Conservation (phyloP, 495 filamentous ascomycete genomes). For the Filosporella fistucella region DNA sequence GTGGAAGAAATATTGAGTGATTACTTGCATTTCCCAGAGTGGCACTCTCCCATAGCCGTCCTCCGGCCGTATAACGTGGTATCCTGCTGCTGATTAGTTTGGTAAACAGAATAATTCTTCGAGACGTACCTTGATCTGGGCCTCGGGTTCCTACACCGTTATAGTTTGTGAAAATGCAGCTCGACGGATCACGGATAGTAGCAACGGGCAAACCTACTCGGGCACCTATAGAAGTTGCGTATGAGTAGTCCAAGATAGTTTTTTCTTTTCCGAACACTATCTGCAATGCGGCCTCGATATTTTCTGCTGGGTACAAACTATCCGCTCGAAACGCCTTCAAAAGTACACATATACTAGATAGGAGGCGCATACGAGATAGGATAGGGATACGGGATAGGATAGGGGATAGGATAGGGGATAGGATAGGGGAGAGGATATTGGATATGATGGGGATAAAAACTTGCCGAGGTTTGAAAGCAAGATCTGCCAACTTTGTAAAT, state of each 20-base stretch:
- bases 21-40: conserved; percentile 22
- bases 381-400: too few relatives aligned
- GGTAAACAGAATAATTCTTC: neutral
- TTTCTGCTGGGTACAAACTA: conserved; percentile 13
- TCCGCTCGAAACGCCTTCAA: conserved; percentile 16
- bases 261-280: conserved; percentile 12
- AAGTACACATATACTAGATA: conserved; percentile 8
- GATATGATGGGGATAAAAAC: neutral
- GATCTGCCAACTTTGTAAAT: conserved; percentile 13
- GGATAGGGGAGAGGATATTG: neutral
- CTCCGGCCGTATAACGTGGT: conserved; percentile 6
- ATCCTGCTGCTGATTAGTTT: conserved; percentile 7
- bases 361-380: conserved; percentile 6
- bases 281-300: conserved; percentile 18
- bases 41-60: conserved; percentile 2
- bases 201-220: conserved; percentile 20
- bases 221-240: conserved; percentile 10
- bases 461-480: conserved; percentile 10
- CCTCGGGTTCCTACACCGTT: conserved; percentile 16
- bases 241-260: conserved; percentile 12
- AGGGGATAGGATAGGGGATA: neutral
- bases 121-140: conserved; percentile 7
- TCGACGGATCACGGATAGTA: conserved; percentile 14
- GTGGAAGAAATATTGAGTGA: neutral
- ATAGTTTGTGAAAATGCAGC: conserved; percentile 25